Evolutionary conservation across 495 filamentous ascomycete species (phyloP), one percentile per base, ranked within the genome.

Genomic region (Daldinia loculata): DNA sequence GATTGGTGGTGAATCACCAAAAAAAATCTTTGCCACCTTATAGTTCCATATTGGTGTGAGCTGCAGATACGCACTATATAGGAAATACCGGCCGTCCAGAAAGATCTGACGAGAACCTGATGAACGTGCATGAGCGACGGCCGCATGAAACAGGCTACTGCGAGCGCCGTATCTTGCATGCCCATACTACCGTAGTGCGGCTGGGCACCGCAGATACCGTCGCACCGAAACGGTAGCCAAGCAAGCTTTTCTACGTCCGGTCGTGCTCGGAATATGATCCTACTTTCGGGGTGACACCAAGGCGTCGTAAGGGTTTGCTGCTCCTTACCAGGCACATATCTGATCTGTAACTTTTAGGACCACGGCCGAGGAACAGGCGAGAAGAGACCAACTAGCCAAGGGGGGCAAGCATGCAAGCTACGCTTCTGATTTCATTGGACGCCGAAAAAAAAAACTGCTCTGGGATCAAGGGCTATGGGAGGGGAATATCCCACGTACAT

Each of bases 131-230:
- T 64, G 53, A 27, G 22, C 9, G 30, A 39, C 56, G 41, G 60
- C 50, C 48, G 60, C 39, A 72, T 61, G 58, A 48, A 63, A 55
- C 58, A 66, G 63, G 69, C 63, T 60, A 45, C 64, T 61, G 64
- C 56, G 55, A 32, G 53, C 43, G 56, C 63, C 60, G 29, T 68
- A 65, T 65, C 70, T 65, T 61, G 70, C 70, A 68, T 65, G 30
- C 11, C 43, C 50, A 52, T 19, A 41, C 26, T 56, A 50, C 61
- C 55, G 61, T 61, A 65, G 64, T 67, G 61, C 70, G 61, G 56
- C 65, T 68, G 30, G 70, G 70, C 70, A 26, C 61, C 65, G 56
- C 56, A 58, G 55, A 56, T 68, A 65, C 60, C 64, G 69, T 72
- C 50, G 60, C 48, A 64, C 64, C 39, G 58, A 72, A 56, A 38